phyloP scores from a whole-genome alignment of 2,329 filamentous ascomycete genomes.

The Scytalidium lignicola region DNA sequence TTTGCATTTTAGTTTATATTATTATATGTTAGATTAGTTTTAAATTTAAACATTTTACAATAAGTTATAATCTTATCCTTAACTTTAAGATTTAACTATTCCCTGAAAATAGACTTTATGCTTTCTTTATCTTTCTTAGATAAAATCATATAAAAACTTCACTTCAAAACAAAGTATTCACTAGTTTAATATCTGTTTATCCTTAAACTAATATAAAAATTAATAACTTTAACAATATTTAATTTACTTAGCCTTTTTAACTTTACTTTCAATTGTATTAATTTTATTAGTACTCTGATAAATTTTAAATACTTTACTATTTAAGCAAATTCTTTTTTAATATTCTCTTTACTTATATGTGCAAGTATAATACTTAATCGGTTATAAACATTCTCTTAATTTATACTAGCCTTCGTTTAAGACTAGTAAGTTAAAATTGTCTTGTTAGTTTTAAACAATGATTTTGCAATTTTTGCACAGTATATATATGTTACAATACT shows the following conservation, averaged over 20 bases:
- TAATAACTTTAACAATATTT: conserved; percentile 62
- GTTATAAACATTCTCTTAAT: conserved; percentile 36
- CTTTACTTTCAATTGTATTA: conserved; percentile 64
- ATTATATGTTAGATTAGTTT: conserved; percentile 19
- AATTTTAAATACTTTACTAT: conserved; percentile 81
- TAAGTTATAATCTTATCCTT: conserved; percentile 21
- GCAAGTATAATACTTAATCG: conserved; percentile 22
- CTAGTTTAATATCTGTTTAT: conserved; percentile 61
- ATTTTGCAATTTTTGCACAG: conserved; percentile 58
- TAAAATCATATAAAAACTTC: conserved; percentile 76
- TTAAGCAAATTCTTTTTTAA: conserved; percentile 69
- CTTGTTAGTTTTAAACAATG: conserved; percentile 36
- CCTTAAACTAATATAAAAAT: conserved; percentile 74
- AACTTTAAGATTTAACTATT: conserved; percentile 15
- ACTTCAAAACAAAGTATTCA: conserved; percentile 56
- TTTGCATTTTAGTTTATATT: conserved; percentile 11
- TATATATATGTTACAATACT: conserved; percentile 78
- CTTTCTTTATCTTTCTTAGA: conserved; percentile 27
- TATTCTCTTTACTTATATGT: conserved; percentile 52
- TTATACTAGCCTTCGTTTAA: conserved; percentile 33
- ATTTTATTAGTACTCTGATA: conserved; percentile 71
- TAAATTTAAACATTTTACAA: conserved; percentile 21
- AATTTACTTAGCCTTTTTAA: conserved; percentile 57
- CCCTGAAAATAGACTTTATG: conserved; percentile 11
- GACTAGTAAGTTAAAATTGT: neutral